These are phyloP conservation scores for Wickerhamomyces bovis DNA, from an alignment of 805 yeast genomes.

Conservation along the genomic window DNA sequence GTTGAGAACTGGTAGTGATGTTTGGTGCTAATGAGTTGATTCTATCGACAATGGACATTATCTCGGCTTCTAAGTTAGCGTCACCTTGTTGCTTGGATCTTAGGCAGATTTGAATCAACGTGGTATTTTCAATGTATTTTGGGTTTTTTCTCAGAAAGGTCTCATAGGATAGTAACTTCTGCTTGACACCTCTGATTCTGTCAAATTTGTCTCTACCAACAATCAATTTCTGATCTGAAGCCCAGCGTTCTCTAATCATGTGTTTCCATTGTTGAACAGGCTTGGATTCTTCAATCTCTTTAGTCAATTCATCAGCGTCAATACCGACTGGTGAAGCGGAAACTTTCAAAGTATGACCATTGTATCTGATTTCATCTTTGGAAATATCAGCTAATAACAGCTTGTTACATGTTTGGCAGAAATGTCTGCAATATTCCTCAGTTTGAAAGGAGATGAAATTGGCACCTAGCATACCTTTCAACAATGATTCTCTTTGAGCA, in stretches of 20 bases:
- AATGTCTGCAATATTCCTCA: conserved; percentile 89
- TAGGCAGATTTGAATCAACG: conserved; percentile 76
- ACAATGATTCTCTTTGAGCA: conserved; percentile 73
- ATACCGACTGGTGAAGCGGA: conserved; percentile 73
- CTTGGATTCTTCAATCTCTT: conserved; percentile 35
- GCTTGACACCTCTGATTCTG: conserved; percentile 79
- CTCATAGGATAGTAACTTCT: conserved; percentile 84
- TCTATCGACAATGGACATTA: conserved; percentile 73
- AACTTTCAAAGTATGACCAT: conserved; percentile 51
- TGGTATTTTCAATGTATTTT: conserved; percentile 57
- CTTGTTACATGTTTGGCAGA: conserved; percentile 83
- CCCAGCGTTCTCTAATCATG: conserved; percentile 76
- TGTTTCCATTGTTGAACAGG: conserved; percentile 60
- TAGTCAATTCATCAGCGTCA: conserved; percentile 53
- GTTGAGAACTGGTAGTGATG: conserved; percentile 62
- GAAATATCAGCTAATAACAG: conserved; percentile 79
- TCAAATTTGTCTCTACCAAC: conserved; percentile 89
- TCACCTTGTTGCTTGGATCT: conserved; percentile 40
- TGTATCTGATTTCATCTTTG: conserved; percentile 52
- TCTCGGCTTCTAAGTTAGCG: conserved; percentile 62
- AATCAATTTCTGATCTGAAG: conserved; percentile 50
- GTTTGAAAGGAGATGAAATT: conserved; percentile 87
- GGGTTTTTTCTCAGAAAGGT: conserved; percentile 69
- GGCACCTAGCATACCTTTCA: conserved; percentile 85
- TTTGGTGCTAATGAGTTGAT: conserved; percentile 74